A percentile compares a stretch with the other conserved stretches of the same genome.
Conservation (phyloP, 495 filamentous ascomycete species). For the Aspergillus nidulans region DNA sequence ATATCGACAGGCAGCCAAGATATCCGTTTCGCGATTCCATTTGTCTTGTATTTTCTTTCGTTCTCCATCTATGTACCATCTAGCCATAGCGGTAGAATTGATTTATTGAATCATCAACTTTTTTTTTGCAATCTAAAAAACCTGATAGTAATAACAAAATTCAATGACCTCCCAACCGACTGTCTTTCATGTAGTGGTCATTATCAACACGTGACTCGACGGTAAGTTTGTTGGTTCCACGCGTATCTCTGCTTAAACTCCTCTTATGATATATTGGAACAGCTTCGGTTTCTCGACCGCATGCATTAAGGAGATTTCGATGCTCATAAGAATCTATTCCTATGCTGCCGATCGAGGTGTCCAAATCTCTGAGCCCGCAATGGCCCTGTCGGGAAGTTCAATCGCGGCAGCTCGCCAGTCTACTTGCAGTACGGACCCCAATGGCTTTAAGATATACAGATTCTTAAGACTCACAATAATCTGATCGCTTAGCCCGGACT, state of each 20-base stretch:
- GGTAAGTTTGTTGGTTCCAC: not conserved
- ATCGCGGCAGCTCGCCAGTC: slow-evolving; percentile 55
- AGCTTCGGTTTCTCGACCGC: not conserved
- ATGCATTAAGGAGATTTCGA: not conserved
- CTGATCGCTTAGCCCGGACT: slow-evolving; percentile 28
- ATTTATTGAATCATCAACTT: not conserved
- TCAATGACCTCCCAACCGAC: not conserved
- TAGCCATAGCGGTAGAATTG: slow-evolving; percentile 4
- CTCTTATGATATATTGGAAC: not conserved
- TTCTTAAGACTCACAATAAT: slow-evolving; percentile 14
- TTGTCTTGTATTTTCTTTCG: slow-evolving; percentile 15
- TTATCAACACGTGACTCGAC: slow-evolving; percentile 1
- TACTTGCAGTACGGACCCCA: slow-evolving; percentile 50
- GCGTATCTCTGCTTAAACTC: not conserved
- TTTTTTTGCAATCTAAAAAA: not conserved
- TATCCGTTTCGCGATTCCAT: slow-evolving; percentile 4
- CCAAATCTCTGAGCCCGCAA: slow-evolving; percentile 42
- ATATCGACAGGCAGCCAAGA: slow-evolving; percentile 24
- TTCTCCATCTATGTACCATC: slow-evolving; percentile 3
- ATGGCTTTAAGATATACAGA: not conserved
- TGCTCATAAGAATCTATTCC: not conserved
- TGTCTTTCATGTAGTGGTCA: not conserved
- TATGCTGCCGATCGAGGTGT: slow-evolving; percentile 35
- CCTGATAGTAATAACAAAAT: not conserved
- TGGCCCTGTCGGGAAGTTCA: slow-evolving; percentile 65